phyloP scores from a whole-genome alignment of 495 filamentous ascomycete species.

The Tuber magnatum region DNA sequence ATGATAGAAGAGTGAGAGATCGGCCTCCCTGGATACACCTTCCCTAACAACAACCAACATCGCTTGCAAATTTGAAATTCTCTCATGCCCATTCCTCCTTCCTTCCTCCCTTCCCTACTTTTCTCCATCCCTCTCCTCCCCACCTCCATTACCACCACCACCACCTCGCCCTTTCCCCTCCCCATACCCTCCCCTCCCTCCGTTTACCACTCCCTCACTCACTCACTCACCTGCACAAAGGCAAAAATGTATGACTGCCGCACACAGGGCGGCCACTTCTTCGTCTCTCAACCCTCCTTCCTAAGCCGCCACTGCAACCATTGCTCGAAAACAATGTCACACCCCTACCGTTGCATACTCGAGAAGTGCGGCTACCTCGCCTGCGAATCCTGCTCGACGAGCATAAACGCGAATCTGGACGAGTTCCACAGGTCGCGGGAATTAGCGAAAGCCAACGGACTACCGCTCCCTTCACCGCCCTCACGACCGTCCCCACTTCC shows the following conservation, averaged over 20 bases:
- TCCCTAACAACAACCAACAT: conserved; percentile 1
- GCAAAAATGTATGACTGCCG: conserved; percentile 26
- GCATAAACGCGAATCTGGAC: not conserved
- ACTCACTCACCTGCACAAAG: not conserved
- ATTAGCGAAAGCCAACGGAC: not conserved
- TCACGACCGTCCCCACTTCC: not conserved
- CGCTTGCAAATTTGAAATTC: not conserved
- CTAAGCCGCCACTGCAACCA: conserved; percentile 26
- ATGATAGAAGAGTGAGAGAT: not conserved
- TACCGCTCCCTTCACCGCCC: not conserved
- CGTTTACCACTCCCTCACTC: not conserved
- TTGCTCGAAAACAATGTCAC: conserved; percentile 16
- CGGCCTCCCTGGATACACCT: not conserved
- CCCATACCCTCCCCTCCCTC: not conserved
- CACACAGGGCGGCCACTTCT: conserved; percentile 32
- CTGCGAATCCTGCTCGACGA: conserved; percentile 22
- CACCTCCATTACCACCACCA: not conserved
- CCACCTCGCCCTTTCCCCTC: not conserved
- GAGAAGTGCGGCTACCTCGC: conserved; percentile 32
- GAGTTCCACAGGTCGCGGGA: not conserved
- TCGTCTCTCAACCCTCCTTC: conserved; percentile 21
- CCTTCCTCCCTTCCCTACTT: not conserved
- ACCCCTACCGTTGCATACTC: conserved; percentile 35
- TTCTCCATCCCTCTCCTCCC: not conserved
- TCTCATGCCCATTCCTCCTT: not conserved